Evolutionary conservation across 805 yeast genomes (phyloP), one percentile per base, ranked within the genome.

Genomic region (Peterozyma xylosa): DNA sequence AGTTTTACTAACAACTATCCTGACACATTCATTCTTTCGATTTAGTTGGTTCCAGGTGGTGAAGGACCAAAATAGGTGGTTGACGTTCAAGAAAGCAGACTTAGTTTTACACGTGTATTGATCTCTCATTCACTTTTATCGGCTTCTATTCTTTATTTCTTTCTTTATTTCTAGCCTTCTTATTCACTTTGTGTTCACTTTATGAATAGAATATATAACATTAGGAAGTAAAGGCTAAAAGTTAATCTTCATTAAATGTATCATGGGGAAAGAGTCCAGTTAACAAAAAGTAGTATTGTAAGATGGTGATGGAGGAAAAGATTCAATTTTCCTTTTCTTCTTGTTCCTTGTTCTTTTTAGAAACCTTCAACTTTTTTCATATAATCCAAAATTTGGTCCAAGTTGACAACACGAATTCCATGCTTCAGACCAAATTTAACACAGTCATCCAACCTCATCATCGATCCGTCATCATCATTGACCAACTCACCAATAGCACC

Each of bases 401-500:
- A 90, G 30, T 89, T 83, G 49, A 91, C 80, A 17, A 87, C 66
- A 58, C 83, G 85, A 48, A 93, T 65, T 39, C 70, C 70, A 54
- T 76, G 78, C 51, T 75, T 60, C 54, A 74, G 61, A 37, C 86
- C 73, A 58, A 93, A 93, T 55, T 68, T 67, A 38, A 74, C 63
- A 64, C 98, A 93, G 59, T 93, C 96, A 49, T 80, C 84, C 49
- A 89, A 69, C 61, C 99, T 80, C 82, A 90, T 88, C 98, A 93
- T 93, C 50, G 84, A 70, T 1, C 99, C 99, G 57, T 93, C 98
- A 39, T 80, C 84, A 52, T 89, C 98, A 46, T 84, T 78, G 18
- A 93, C 98, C 53, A 93, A 70, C 67, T 93, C 99, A 63, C 98
- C 86, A 53, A 93, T 91, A 33, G 85, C 93, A 13, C 86, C 95